Evolutionary conservation across 768 basidiomycete species (phyloP).

Genomic region (Collybiopsis confluens): DNA sequence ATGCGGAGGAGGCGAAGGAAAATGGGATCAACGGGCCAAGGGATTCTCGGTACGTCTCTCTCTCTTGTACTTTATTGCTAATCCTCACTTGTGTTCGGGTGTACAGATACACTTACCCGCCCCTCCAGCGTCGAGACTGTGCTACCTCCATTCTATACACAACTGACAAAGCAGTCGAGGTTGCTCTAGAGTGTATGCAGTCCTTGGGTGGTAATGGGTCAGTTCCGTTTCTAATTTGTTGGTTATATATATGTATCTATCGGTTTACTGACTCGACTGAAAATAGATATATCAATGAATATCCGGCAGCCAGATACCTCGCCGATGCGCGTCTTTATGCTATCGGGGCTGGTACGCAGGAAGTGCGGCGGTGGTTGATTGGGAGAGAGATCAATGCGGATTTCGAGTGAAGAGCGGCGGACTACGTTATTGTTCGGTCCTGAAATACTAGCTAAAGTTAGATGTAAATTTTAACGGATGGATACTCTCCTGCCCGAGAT

Average conservation of each 20-base stretch:
- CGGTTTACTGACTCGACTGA: no score
- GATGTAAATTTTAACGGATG: no score
- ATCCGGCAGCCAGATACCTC: constrained; percentile 82
- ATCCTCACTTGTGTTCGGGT: background rate
- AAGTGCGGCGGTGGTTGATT: constrained; percentile 91
- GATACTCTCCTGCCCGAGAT: no score
- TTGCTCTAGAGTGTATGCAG: constrained; percentile 88
- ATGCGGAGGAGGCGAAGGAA: constrained; percentile 31
- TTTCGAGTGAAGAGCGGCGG: background rate
- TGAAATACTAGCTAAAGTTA: no score
- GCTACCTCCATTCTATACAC: constrained; percentile 93
- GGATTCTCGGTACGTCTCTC: background rate
- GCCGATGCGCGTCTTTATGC: constrained; percentile 87
- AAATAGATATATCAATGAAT: constrained; percentile 53
- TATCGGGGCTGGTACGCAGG: constrained; percentile 96
- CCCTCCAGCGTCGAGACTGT: constrained; percentile 61
- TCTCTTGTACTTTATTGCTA: background rate
- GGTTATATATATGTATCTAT: background rate
- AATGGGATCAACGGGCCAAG: constrained; percentile 15
- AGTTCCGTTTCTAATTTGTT: constrained; percentile 83
- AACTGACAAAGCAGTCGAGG: constrained; percentile 88
- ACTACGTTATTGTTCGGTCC: no score
- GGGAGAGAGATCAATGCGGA: constrained; percentile 89
- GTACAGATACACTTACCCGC: background rate
- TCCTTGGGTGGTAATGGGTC: constrained; percentile 95